Base-by-base conservation (phyloP, 331 rosid species). In the Telfairia occidentalis region DNA sequence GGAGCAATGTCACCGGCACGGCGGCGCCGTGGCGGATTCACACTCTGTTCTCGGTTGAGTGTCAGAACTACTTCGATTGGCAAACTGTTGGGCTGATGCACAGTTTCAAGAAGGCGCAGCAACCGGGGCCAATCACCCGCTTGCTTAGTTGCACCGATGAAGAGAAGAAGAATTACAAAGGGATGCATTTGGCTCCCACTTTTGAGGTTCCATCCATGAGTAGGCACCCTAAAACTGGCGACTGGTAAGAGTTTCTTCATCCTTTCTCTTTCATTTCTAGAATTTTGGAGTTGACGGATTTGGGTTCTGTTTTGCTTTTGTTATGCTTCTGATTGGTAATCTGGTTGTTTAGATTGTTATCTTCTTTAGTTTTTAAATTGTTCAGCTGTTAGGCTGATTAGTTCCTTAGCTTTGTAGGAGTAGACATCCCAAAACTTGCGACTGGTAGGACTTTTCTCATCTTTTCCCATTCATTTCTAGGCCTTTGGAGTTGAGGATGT, bases 21-120 rank as follows among this genome's bases (percentile, higher is more conserved):
- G 85, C 87, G 80, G 80, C 84, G 18, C 85, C 85, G 12, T 78
- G 87, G 88, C 89, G 92, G 86, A 64, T 91, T 38, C 98, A 95
- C 75, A 95, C 98, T 2, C 87, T 95, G 46, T 95, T 95, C 90
- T 95, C 98, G 69, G 97, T 91, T 82, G 98, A 95, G 82, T 95
- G 98, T 58, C 96, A 95, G 83, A 83, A 95, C 85, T 95, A 95
- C 92, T 95, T 95, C 81, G 98, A 95, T 83, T 95, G 98, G 98
- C 97, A 95, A 71, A 95, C 98, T n/a, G 98, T 95, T 37, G 98
- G 98, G 42, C 83, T 95, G 26, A 86, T 95, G 92, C 83, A 88
- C 35, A 95, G 98, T 81, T 92, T 80, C 81, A 84, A 80, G 81
- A 95, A 87, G 84, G 82, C 97, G 57, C 73, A 82, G 80, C 98